Evolutionary conservation across 352 stramenopile species (phyloP).

Genomic region (Pythium dissimile): DNA sequence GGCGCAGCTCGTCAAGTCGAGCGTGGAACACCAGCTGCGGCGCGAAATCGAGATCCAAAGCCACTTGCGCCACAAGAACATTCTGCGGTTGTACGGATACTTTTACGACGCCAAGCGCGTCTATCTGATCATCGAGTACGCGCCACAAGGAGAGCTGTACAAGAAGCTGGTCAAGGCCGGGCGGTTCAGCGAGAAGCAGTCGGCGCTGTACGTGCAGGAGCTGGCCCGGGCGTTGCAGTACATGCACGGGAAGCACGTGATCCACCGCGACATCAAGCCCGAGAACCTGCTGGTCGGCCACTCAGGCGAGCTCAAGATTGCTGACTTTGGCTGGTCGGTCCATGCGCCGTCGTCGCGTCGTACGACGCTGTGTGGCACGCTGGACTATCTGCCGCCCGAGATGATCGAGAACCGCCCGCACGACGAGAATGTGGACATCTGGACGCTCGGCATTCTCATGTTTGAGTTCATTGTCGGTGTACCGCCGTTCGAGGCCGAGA

Average conservation of each 20-base stretch:
- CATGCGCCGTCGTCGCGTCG: conserved; percentile 95
- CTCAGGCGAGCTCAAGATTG: conserved; percentile 97
- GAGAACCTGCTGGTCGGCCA: conserved; percentile 98
- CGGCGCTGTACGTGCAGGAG: conserved; percentile 94
- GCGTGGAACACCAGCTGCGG: conserved; percentile 97
- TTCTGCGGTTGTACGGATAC: conserved; percentile 97
- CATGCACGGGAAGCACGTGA: conserved; percentile 99
- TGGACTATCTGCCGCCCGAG: conserved; percentile 99
- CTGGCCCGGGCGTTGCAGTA: conserved; percentile 94
- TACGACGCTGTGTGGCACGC: conserved; percentile 98
- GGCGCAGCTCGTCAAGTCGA: conserved; percentile 95
- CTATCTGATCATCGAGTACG: conserved; percentile 99
- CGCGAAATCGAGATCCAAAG: conserved; percentile 99
- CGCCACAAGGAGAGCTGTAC: conserved; percentile 97
- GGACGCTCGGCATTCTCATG: conserved; percentile 97
- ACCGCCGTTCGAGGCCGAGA: conserved; percentile 98
- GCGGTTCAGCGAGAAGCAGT: conserved; percentile 91
- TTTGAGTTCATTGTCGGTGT: conserved; percentile 98
- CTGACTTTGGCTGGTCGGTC: conserved; percentile 99
- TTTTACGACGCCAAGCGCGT: conserved; percentile 98
- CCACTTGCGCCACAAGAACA: conserved; percentile 96
- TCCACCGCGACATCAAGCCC: conserved; percentile 99
- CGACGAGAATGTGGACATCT: conserved; percentile 97
- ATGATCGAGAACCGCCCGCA: conserved; percentile 99
- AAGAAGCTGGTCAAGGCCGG: conserved; percentile 93